A percentile compares a stretch with the other conserved stretches of the same genome.
Conservation (phyloP, 1,139 yeast genomes). For the Suhomyces wounanorum region DNA sequence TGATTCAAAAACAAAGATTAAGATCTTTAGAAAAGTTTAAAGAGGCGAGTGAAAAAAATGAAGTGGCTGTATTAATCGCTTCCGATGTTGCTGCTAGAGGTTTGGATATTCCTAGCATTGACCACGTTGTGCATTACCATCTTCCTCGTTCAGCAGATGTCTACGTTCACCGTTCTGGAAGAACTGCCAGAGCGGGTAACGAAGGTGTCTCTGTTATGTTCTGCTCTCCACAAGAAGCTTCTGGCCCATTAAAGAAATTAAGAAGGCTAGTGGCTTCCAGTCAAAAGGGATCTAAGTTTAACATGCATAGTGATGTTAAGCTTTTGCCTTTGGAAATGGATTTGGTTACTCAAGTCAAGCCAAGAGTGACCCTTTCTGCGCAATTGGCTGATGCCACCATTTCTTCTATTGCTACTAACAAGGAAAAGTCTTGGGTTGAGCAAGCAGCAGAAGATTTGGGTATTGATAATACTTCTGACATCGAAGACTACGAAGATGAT, state of each 20-base stretch:
- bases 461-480: slow-evolving; percentile 65
- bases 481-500: slow-evolving; percentile 60
- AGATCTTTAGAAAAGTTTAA: slow-evolving; percentile 77
- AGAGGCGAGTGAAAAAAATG: slow-evolving; percentile 51
- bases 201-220: slow-evolving; percentile 93
- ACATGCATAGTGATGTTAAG: slow-evolving; percentile 58
- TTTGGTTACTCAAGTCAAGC: slow-evolving; percentile 67
- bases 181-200: slow-evolving; percentile 95
- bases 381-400: slow-evolving; percentile 73
- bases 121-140: slow-evolving; percentile 95
- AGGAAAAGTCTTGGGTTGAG: slow-evolving; percentile 79
- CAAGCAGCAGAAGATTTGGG: slow-evolving; percentile 96
- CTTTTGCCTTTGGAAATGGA: slow-evolving; percentile 78
- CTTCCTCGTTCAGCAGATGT: slow-evolving; percentile 93
- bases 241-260: slow-evolving; percentile 80
- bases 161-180: slow-evolving; percentile 93
- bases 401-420: slow-evolving; percentile 58
- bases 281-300: slow-evolving; percentile 24
- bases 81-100: slow-evolving; percentile 99
- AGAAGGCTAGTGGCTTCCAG: slow-evolving; percentile 58
- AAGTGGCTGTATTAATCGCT: slow-evolving; percentile 77
- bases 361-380: slow-evolving; percentile 68
- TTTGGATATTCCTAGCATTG: slow-evolving; percentile 85
- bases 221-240: slow-evolving; percentile 91
- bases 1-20: slow-evolving; percentile 93